Evolutionary conservation across 2,329 filamentous ascomycete species (phyloP).

Genomic region (Xylaria polymorpha): DNA sequence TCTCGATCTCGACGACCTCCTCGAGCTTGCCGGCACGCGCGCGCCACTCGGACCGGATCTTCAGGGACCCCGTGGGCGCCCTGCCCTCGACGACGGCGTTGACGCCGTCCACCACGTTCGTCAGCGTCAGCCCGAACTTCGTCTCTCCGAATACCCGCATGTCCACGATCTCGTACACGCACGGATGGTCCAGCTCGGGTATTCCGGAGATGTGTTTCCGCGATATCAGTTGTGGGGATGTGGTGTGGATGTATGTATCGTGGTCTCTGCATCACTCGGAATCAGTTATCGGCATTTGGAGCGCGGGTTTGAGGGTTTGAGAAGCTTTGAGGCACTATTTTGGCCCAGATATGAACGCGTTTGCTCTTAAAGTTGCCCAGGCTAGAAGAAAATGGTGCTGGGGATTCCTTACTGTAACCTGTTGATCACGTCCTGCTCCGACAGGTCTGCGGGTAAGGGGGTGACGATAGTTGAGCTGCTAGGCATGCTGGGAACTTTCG

Average conservation of each 20-base stretch:
- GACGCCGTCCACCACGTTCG: constrained; percentile 44
- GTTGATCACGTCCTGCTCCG: constrained; percentile 41
- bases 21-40: constrained; percentile 37
- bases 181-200: constrained; percentile 31
- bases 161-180: constrained; percentile 46
- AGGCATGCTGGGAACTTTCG: constrained; percentile 36
- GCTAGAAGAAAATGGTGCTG: too few species aligned
- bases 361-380: too few species aligned
- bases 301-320: too few species aligned
- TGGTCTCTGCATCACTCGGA: constrained; percentile 53
- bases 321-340: too few species aligned
- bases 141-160: constrained; percentile 56
- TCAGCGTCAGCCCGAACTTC: constrained; percentile 46
- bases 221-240: constrained; percentile 44
- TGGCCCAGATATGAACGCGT: too few species aligned
- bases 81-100: constrained; percentile 45
- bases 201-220: constrained; percentile 32
- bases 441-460: constrained; percentile 44
- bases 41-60: constrained; percentile 40
- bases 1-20: constrained; percentile 46
- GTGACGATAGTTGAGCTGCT: constrained; percentile 56
- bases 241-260: constrained; percentile 52
- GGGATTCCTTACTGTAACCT: constrained; percentile 47
- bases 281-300: too few species aligned
- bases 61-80: constrained; percentile 44